Evolutionary conservation across 345 rosid species (phyloP), one percentile per base, ranked within the genome.

Genomic region (Ceriops tagal): DNA sequence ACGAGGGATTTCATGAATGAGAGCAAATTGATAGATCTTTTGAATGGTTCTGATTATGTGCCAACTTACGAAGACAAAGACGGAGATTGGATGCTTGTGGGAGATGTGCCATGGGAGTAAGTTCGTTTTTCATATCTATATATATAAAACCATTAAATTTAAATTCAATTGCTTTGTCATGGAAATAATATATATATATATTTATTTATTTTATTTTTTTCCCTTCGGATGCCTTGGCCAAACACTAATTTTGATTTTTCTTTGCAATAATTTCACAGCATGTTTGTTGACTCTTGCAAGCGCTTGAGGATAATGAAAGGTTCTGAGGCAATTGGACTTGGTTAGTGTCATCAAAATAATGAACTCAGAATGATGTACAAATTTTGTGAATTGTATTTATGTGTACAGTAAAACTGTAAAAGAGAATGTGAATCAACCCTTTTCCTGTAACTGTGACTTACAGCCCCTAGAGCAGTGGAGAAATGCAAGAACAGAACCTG

Each of bases 401-500:
- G 22, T 22, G 15, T 20, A 22, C 58, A 11, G 19, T 22, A 55
- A 26, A 55, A 55, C 30, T 13, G 24, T 26, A 22, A 55, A 22
- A 22, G 28, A 26, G 28, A 10, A 55, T 10, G 58, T 3, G 9
- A 21, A n/a, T 55, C 3, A n/a, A 21, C 28, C 27, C 28, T 55
- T 15, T 16, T 53, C 20, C 3, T 9, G 30, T 21, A 13, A 8
- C 21, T 18, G 3, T 49, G 22, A 7, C 16, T 65, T 67, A 26
- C 76, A 77, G 80, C 80, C 13, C 80, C 80, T 0, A 77, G 80
- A 72, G 76, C 80, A 27, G 76, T 77, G 67, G 80, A 77, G 73
- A 77, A 77, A 34, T 72, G 73, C 76, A 77, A 68, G 76, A 77
- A 68, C 83, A 86, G 97, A 79, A 78, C 87, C 75, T 93, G 86